These are phyloP conservation scores for Oryza rufipogon DNA, from an alignment of 176 grass and related monocot species.

Conservation along the genomic window DNA sequence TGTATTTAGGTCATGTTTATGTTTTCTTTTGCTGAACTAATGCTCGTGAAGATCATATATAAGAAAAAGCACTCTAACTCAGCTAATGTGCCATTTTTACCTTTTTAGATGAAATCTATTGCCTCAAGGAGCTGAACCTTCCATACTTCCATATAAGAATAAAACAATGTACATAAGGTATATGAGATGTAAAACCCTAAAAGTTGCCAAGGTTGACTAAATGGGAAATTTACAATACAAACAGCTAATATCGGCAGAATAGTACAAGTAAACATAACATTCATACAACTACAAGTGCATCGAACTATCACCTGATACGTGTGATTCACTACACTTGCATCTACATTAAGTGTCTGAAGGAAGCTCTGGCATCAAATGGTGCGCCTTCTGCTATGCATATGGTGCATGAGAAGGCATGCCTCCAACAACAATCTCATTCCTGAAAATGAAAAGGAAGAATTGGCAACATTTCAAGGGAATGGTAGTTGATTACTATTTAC, in stretches of 20 bases:
- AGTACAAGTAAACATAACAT: constrained; percentile 40
- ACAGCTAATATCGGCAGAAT: constrained; percentile 25
- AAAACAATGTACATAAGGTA: constrained; percentile 9
- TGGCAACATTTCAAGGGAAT: not conserved
- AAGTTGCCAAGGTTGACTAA: not conserved
- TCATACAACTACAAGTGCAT: constrained; percentile 42
- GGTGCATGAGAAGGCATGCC: not conserved
- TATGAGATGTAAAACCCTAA: constrained; percentile 22
- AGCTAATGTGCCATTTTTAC: constrained; percentile 10
- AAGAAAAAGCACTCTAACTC: not conserved
- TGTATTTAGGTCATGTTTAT: not conserved
- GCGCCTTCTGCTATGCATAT: constrained; percentile 9
- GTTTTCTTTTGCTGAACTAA: not conserved
- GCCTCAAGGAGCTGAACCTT: not conserved
- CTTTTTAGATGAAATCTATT: not conserved
- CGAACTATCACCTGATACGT: constrained; percentile 42
- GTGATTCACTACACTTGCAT: constrained; percentile 41
- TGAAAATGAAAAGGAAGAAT: constrained; percentile 13
- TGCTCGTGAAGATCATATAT: not conserved
- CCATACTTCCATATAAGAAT: not conserved
- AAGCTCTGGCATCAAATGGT: constrained; percentile 5
- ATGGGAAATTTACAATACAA: constrained; percentile 22
- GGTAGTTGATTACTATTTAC: not conserved
- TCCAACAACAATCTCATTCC: constrained; percentile 10
- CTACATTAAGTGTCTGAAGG: constrained; percentile 26